These are phyloP conservation scores for Pseudogymnoascus sp. DNA, from an alignment of 2,329 filamentous ascomycete genomes.

Conservation along the genomic window DNA sequence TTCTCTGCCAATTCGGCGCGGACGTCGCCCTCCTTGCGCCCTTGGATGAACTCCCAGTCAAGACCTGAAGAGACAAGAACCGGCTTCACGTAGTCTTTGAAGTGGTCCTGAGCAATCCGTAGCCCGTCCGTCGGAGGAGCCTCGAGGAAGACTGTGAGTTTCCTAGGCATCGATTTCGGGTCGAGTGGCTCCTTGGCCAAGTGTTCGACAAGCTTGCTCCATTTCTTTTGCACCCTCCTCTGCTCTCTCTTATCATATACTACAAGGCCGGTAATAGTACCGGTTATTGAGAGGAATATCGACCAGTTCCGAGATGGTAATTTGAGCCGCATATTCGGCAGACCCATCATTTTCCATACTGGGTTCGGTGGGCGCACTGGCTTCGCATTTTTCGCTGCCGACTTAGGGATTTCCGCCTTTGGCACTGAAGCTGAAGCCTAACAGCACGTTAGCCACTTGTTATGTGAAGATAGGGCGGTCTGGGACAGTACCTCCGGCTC, in stretches of 20 bases:
- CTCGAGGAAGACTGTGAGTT: constrained; percentile 78
- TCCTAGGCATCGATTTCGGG: constrained; percentile 69
- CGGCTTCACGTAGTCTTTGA: constrained; percentile 92
- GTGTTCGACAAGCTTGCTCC: constrained; percentile 78
- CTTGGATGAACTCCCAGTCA: constrained; percentile 95
- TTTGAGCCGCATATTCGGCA: constrained; percentile 75
- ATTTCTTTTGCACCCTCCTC: constrained; percentile 76
- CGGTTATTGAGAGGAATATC: constrained; percentile 81
- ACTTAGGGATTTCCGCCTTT: constrained; percentile 31
- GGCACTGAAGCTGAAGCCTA: constrained; percentile 31
- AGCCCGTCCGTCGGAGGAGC: constrained; percentile 83
- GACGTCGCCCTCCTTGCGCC: constrained; percentile 85
- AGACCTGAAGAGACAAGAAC: constrained; percentile 81
- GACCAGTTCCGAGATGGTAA: constrained; percentile 96
- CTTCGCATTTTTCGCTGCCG: constrained; percentile 35
- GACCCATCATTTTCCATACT: constrained; percentile 71
- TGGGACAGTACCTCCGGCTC: constrained; percentile 17
- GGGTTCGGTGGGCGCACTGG: constrained; percentile 55
- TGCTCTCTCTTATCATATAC: constrained; percentile 92
- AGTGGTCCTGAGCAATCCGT: constrained; percentile 83
- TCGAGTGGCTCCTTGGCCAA: constrained; percentile 70
- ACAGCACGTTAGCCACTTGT: constrained; percentile 5
- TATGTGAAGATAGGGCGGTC: neutral
- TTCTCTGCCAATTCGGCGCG: constrained; percentile 79
- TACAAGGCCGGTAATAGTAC: constrained; percentile 70